phyloP scores from a whole-genome alignment of 768 basidiomycete genomes.

The Kwoniella sp. region DNA sequence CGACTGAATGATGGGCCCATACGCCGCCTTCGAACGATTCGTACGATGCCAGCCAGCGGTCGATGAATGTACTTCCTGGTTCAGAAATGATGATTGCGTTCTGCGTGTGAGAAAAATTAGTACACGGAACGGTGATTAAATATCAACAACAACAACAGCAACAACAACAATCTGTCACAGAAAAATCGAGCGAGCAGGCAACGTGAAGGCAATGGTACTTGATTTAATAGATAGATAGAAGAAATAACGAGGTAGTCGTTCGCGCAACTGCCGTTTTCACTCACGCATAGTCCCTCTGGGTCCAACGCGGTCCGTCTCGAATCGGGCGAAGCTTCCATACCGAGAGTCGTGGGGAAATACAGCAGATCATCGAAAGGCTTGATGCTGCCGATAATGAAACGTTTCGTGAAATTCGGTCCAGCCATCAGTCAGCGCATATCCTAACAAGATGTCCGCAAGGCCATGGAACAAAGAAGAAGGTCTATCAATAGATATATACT shows the following conservation, averaged over 20 bases:
- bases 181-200: too few relatives aligned
- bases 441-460: background rate
- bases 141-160: too few relatives aligned
- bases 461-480: too few relatives aligned
- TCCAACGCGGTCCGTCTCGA: constrained; percentile 40
- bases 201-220: too few relatives aligned
- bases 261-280: too few relatives aligned
- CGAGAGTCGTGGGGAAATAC: constrained; percentile 48
- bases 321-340: constrained; percentile 54
- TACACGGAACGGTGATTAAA: background rate
- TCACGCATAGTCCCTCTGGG: constrained; percentile 54
- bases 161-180: too few relatives aligned
- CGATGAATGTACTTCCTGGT: constrained; percentile 50
- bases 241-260: background rate
- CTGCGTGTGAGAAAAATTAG: constrained; percentile 14
- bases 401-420: too few relatives aligned
- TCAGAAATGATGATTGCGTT: constrained; percentile 54
- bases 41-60: constrained; percentile 53
- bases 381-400: constrained; percentile 29
- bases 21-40: constrained; percentile 46
- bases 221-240: too few relatives aligned
- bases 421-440: too few relatives aligned
- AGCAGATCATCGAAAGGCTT: constrained; percentile 50
- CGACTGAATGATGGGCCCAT: constrained; percentile 54
- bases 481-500: too few relatives aligned